A percentile compares a stretch with the other conserved stretches of the same genome.
Conservation (phyloP, 768 basidiomycete species). For the Mrakia blollopis region DNA sequence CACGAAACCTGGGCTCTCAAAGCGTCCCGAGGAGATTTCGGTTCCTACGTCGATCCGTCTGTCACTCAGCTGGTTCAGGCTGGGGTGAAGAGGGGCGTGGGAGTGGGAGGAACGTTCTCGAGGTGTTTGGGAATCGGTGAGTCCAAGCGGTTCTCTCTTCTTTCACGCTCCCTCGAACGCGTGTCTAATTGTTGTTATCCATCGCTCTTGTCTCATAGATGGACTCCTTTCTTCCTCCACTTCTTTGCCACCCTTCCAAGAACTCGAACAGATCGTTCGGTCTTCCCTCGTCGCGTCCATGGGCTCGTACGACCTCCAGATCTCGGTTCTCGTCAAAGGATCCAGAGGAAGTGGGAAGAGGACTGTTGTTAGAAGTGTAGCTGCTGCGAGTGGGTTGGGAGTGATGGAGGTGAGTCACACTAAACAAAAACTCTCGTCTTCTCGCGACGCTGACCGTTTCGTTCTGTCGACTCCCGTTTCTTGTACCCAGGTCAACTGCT, state of each 20-base stretch:
- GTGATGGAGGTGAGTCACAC: constrained; percentile 65
- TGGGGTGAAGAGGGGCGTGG: constrained; percentile 63
- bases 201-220: neutral
- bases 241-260: constrained; percentile 6
- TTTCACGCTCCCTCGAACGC: neutral
- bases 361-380: constrained; percentile 51
- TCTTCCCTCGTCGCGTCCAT: constrained; percentile 59
- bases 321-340: constrained; percentile 74
- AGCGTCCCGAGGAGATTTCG: constrained; percentile 62
- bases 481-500: constrained; percentile 83
- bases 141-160: constrained; percentile 30
- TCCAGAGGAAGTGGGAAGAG: constrained; percentile 76
- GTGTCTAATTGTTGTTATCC: neutral
- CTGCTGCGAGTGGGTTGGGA: constrained; percentile 62
- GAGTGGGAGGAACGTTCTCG: constrained; percentile 56
- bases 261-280: constrained; percentile 55
- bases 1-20: constrained; percentile 32
- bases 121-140: constrained; percentile 52
- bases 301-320: constrained; percentile 57
- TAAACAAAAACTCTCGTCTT: too few relatives aligned
- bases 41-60: constrained; percentile 73
- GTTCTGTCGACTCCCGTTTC: neutral
- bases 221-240: neutral
- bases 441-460: neutral
- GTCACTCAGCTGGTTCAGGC: constrained; percentile 72